These are phyloP conservation scores for Leonotis leonurus DNA, from an alignment of 257 asterid species.

Conservation along the genomic window DNA sequence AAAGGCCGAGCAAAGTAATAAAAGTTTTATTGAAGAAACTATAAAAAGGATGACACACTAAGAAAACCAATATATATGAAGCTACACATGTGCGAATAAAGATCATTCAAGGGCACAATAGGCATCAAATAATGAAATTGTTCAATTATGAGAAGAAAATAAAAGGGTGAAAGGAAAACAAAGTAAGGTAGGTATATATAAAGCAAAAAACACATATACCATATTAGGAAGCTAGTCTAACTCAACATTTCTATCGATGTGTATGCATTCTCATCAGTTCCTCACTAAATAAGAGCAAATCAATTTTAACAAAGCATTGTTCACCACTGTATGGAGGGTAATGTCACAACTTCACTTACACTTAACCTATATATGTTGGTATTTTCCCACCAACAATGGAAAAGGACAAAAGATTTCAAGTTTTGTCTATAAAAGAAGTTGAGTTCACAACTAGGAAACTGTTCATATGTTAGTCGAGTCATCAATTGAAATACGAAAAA, in stretches of 20 bases:
- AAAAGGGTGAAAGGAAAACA: neutral
- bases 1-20: neutral
- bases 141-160: neutral
- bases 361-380: slow-evolving; percentile 11
- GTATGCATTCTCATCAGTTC: neutral
- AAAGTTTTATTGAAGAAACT: neutral
- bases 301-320: neutral
- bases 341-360: neutral
- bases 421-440: slow-evolving; percentile 11
- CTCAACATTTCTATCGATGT: neutral
- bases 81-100: neutral
- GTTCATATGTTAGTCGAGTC: slow-evolving; percentile 15
- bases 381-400: neutral
- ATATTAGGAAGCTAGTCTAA: neutral
- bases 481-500: slow-evolving; percentile 10
- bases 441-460: slow-evolving; percentile 14
- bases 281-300: neutral
- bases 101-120: neutral
- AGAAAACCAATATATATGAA: slow-evolving; percentile 5
- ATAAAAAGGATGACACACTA: neutral
- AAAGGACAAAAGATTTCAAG: neutral
- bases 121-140: neutral
- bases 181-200: neutral
- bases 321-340: slow-evolving; percentile 10
- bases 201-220: too few relatives aligned